A percentile compares a stretch with the other conserved stretches of the same genome.
Conservation (phyloP, 2,329 filamentous ascomycete species). For the Pseudocercospora fuligena region DNA sequence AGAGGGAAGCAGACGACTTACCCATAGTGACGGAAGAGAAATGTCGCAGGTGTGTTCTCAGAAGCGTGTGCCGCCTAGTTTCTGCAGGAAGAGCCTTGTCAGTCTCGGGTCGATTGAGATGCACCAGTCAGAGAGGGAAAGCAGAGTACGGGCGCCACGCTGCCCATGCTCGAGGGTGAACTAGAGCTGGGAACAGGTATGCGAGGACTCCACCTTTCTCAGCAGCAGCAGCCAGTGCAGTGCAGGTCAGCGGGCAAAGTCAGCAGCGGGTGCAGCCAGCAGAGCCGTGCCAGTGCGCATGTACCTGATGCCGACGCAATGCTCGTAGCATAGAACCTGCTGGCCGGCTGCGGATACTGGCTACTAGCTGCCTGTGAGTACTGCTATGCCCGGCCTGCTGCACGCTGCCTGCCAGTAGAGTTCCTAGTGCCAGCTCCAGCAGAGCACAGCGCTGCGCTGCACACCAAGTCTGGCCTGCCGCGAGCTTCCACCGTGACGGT, state of each 20-base stretch:
- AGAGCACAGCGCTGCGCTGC: too few relatives aligned
- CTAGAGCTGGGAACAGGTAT: conserved; percentile 5
- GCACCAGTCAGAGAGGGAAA: conserved; percentile 5
- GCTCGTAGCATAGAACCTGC: too few relatives aligned
- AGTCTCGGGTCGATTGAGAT: conserved; percentile 5
- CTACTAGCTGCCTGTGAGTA: neutral
- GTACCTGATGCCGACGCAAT: neutral
- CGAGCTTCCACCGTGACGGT: neutral
- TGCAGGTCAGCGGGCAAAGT: neutral
- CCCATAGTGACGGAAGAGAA: conserved; percentile 18
- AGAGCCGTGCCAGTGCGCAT: neutral
- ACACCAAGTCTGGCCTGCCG: neutral
- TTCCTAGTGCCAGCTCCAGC: neutral
- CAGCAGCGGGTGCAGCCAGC: neutral
- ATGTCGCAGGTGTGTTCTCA: conserved; percentile 3
- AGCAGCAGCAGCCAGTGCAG: neutral
- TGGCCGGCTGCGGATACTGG: neutral
- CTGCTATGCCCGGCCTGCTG: neutral
- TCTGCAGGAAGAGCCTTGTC: conserved; percentile 10
- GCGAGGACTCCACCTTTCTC: conserved; percentile 3
- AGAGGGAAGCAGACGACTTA: conserved; percentile 17
- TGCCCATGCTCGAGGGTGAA: conserved; percentile 3
- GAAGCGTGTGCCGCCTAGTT: conserved; percentile 7
- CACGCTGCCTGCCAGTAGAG: neutral
- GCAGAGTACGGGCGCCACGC: conserved; percentile 5